Conservation (phyloP, 225 moss, liverwort and hornwort species). For the Bryum argenteum region DNA sequence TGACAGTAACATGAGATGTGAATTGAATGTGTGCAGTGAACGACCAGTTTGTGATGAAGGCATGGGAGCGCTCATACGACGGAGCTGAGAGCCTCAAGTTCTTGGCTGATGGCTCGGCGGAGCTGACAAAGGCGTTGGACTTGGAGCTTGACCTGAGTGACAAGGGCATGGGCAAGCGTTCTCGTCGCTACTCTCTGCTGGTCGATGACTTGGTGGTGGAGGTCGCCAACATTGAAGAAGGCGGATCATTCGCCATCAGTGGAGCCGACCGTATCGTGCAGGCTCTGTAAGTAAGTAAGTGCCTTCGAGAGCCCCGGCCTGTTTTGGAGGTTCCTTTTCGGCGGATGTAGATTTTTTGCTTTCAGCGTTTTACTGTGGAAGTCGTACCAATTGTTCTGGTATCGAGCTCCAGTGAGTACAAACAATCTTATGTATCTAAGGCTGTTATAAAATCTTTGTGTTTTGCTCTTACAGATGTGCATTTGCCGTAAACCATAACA, state of each 20-base stretch:
- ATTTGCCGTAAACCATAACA: no score
- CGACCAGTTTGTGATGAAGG: conserved; percentile 82
- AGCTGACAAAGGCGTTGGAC: conserved; percentile 63
- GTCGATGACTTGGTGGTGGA: conserved; percentile 67
- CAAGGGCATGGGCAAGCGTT: conserved; percentile 78
- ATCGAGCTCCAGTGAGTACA: no score
- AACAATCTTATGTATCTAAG: no score
- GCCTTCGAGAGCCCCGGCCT: fast-evolving
- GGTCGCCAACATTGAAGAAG: conserved; percentile 70
- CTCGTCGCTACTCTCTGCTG: conserved; percentile 68
- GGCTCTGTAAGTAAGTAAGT: conserved; percentile 38
- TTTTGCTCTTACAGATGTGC: no score
- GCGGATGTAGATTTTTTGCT: neutral
- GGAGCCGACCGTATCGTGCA: conserved; percentile 66
- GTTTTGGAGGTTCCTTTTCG: no score
- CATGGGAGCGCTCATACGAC: conserved; percentile 70
- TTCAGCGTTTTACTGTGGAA: no score
- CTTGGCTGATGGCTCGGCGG: conserved; percentile 74
- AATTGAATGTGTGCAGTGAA: conserved; percentile 61
- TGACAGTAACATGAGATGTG: neutral
- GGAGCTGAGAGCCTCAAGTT: conserved; percentile 65
- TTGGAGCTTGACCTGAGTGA: conserved; percentile 66
- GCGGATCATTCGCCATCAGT: conserved; percentile 64
- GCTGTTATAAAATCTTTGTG: no score
- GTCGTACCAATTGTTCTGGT: no score